phyloP scores from a whole-genome alignment of 1,284 basidiomycete species.

The Megacollybia platyphylla region DNA sequence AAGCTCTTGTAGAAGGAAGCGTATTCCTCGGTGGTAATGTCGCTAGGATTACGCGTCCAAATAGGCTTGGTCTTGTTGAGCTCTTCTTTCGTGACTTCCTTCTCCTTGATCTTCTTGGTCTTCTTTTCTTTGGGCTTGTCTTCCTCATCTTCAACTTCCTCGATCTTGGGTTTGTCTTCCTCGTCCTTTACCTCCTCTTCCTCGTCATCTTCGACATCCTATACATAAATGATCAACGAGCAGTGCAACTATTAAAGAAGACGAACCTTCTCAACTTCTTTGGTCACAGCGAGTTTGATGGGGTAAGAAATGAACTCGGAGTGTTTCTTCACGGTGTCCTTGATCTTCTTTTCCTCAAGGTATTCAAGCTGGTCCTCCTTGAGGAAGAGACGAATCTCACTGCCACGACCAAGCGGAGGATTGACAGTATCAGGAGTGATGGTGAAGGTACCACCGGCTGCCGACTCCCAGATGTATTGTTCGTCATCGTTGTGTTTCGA shows the following conservation, averaged over 20 bases:
- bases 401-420: slow-evolving; percentile 88
- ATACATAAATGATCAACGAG: slow-evolving; percentile 6
- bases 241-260: slow-evolving; percentile 2
- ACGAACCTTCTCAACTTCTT: slow-evolving; percentile 94
- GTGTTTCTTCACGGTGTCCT: slow-evolving; percentile 99
- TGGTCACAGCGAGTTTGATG: slow-evolving; percentile 96
- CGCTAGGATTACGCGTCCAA: slow-evolving; percentile 96
- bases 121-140: slow-evolving; percentile 90
- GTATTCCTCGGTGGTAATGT: slow-evolving; percentile 93
- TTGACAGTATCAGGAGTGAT: slow-evolving; percentile 91
- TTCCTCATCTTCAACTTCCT: slow-evolving; percentile 75
- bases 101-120: slow-evolving; percentile 96
- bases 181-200: slow-evolving; percentile 54
- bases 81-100: slow-evolving; percentile 86
- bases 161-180: slow-evolving; percentile 60
- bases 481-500: slow-evolving; percentile 99
- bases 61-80: slow-evolving; percentile 99
- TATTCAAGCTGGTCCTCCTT: slow-evolving; percentile 99
- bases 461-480: slow-evolving; percentile 99
- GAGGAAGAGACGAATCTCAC: slow-evolving; percentile 89
- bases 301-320: slow-evolving; percentile 99
- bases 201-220: slow-evolving; percentile 85
- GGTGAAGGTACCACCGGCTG: slow-evolving; percentile 98
- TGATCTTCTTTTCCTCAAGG: slow-evolving; percentile 98
- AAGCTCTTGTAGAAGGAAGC: slow-evolving; percentile 98